Conservation (phyloP, 2,329 filamentous ascomycete species). For the Cytospora paraplurivora region DNA sequence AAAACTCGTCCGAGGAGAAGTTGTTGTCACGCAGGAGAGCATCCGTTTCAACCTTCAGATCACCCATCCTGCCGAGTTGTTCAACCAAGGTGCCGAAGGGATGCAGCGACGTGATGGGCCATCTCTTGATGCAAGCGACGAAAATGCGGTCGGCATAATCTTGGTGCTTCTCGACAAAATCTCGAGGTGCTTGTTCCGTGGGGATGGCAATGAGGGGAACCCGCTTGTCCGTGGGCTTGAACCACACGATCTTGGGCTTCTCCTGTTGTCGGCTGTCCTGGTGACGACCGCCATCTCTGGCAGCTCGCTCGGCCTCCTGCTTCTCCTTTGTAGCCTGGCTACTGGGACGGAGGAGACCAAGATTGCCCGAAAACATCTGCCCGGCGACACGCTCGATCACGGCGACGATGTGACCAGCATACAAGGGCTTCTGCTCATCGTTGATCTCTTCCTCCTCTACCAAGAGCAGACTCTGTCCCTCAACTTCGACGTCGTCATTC, state of each 20-base stretch:
- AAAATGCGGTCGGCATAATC: constrained; percentile 98
- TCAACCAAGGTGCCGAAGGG: constrained; percentile 97
- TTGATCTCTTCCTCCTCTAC: constrained; percentile 99
- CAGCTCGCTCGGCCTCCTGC: constrained; percentile 93
- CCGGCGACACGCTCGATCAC: constrained; percentile 96
- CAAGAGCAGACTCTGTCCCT: constrained; percentile 92
- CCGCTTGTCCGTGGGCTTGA: constrained; percentile 99
- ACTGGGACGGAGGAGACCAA: constrained; percentile 90
- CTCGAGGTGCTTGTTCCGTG: constrained; percentile 93
- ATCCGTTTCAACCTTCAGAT: constrained; percentile 96
- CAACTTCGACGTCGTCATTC: constrained; percentile 98
- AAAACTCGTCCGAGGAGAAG: constrained; percentile 96
- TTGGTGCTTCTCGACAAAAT: constrained; percentile 98
- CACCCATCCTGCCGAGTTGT: constrained; percentile 95
- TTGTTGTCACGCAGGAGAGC: constrained; percentile 97
- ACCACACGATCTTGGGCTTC: constrained; percentile 99
- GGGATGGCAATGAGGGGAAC: constrained; percentile 97
- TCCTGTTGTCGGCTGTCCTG: constrained; percentile 86
- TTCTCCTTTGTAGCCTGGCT: constrained; percentile 99
- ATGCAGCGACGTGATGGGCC: constrained; percentile 99
- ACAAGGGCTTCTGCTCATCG: constrained; percentile 95
- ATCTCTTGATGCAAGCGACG: constrained; percentile 98
- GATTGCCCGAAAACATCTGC: constrained; percentile 98
- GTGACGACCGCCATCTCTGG: constrained; percentile 78
- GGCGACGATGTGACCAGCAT: constrained; percentile 94